Percentiles rank a stretch among this genome's conserved stretches.
These are phyloP conservation scores for Leishmania tropica DNA, from an alignment of 208 protist genomes.

Conservation along the genomic window DNA sequence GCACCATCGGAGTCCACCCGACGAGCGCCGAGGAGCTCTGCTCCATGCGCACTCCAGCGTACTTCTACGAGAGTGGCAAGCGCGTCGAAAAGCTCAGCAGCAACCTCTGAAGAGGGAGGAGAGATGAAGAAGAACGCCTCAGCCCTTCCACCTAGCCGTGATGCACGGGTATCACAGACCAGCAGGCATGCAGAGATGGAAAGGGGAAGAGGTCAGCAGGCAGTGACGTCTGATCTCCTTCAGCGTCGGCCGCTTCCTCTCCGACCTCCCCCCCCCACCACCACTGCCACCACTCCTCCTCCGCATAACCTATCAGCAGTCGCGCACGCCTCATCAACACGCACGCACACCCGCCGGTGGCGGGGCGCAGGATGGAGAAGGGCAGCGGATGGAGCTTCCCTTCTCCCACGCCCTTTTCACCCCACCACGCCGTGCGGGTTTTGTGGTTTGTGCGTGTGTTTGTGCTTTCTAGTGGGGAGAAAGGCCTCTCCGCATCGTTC, in stretches of 20 bases:
- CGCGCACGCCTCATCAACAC: background rate
- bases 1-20: slow-evolving; percentile 96
- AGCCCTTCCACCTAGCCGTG: background rate
- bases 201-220: background rate
- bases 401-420: background rate
- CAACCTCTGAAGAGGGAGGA: slow-evolving; percentile 43
- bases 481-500: background rate
- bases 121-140: too few relatives aligned
- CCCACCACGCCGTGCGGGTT: background rate
- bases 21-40: slow-evolving; percentile 95
- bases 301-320: too few relatives aligned
- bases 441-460: background rate
- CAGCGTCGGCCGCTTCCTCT: background rate
- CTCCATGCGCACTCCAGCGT: slow-evolving; percentile 84
- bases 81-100: slow-evolving; percentile 72
- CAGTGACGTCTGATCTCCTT: background rate
- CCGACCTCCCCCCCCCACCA: background rate
- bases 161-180: background rate
- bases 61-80: slow-evolving; percentile 79
- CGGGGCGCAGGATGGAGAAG: background rate
- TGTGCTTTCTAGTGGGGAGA: background rate
- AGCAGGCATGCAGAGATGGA: background rate
- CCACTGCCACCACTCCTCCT: background rate
- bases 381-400: background rate
- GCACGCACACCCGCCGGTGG: background rate